Evolutionary conservation across 2,329 filamentous ascomycete genomes (phyloP).

Genomic region (Nothophaeocryptopus gaeumannii): DNA sequence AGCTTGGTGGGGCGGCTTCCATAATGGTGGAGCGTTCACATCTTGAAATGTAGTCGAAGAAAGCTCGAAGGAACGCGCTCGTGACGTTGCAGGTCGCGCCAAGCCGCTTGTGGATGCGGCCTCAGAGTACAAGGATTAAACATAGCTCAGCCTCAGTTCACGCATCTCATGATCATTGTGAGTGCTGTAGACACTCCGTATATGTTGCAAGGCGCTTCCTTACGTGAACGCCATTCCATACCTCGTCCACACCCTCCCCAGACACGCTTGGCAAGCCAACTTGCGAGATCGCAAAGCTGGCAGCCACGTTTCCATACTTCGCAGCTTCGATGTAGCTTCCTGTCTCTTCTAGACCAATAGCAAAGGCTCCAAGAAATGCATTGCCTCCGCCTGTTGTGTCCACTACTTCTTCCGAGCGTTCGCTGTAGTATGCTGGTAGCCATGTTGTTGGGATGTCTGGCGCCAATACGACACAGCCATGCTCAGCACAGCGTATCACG

Average conservation of each 20-base stretch:
- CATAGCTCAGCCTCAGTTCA: too few relatives aligned
- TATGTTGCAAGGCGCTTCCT: slow-evolving; percentile 38
- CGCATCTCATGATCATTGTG: too few relatives aligned
- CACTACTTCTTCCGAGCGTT: slow-evolving; percentile 19
- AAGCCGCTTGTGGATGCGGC: too few relatives aligned
- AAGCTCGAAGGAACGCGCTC: too few relatives aligned
- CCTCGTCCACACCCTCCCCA: slow-evolving; percentile 36
- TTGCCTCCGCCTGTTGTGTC: slow-evolving; percentile 32
- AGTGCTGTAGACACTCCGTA: background rate
- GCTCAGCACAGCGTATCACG: slow-evolving; percentile 22
- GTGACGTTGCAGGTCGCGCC: too few relatives aligned
- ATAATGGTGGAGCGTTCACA: slow-evolving; percentile 43
- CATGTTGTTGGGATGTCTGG: slow-evolving; percentile 9
- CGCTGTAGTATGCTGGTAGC: slow-evolving; percentile 23
- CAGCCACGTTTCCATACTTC: slow-evolving; percentile 27
- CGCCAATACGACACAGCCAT: slow-evolving; percentile 27
- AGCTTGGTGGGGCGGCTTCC: slow-evolving; percentile 60
- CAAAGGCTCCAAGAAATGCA: slow-evolving; percentile 29
- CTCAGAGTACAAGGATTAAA: too few relatives aligned
- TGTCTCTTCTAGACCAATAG: slow-evolving; percentile 23
- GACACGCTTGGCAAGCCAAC: slow-evolving; percentile 40
- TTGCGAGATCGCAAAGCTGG: slow-evolving; percentile 28
- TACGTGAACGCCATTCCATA: slow-evolving; percentile 47
- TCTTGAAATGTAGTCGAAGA: too few relatives aligned
- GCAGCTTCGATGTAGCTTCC: slow-evolving; percentile 22